Base-by-base conservation (phyloP, 2,329 filamentous ascomycete species). In the Setomelanomma holmii region DNA sequence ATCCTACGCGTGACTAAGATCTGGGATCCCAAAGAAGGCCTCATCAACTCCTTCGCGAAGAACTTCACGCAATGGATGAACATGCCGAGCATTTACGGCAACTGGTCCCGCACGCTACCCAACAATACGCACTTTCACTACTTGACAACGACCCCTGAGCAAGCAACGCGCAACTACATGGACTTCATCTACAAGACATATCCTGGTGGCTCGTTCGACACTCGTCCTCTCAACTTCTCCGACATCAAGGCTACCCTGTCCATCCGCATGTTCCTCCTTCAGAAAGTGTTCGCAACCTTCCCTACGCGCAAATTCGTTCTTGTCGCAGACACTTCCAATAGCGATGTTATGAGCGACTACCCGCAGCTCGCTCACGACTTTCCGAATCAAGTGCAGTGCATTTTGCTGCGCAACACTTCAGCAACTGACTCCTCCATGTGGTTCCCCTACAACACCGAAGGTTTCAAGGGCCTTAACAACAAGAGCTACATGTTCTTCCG, bases 1-100 rank as follows among this genome's bases (percentile, higher is more conserved):
- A 91, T 91, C 51, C 82, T 92, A 0, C 86, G 89, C n/a, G 77
- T 92, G 1, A 93, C 89, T 49, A 90, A 91, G 74, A 93, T 93
- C 68, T 93, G 90, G 71, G 74, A 89, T 41, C 89, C 89, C 0
- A 84, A 86, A 58, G 83, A 92, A 67, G 90, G 89, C 4, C 78
- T 93, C 0, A 78, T 92, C 10, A 93, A 93, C 75, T 87, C 88
- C 0, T 92, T 93, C 65, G 89, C 89, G 0, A 82, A 84, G 4
- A 80, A 87, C 0, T 93, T 90, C 69, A 82, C 80, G 0, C 80
- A 84, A 0, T 93, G 89, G 89, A 80, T 88, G 79, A 88, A 92
- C 74, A 93, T 93, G 90, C 89, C 89, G 0, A 80, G 86, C 2
- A 87, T 92, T 60, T 93, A 91, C 70, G 84, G 86, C 59, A 90